Evolutionary conservation across 139 green algal genomes (phyloP), one percentile per base, ranked within the genome.

Genomic region (Chlorella sp.): DNA sequence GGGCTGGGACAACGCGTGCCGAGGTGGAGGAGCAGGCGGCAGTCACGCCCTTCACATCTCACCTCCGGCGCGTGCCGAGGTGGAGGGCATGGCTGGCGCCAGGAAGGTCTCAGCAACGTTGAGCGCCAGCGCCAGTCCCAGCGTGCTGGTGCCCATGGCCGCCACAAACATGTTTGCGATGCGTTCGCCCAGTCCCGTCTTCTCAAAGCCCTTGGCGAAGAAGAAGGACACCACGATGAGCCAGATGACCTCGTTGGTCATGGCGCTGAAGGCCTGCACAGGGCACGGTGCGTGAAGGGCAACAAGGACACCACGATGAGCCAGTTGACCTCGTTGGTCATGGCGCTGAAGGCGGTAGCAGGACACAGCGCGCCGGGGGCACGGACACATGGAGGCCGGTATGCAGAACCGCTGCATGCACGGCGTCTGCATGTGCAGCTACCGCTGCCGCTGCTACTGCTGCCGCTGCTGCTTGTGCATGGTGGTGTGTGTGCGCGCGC

Each of bases 201-300:
- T 94, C 85, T 97, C 87, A 87, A 97, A 95, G 30, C 92, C 92
- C 88, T 89, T 92, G 10, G 95, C 95, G 74, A 99, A 98, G 86
- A 99, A 99, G 86, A 98, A 99, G 35, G 93, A 96, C 23, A 97
- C 93, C 5, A 99, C 95, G 77, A 99, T 99, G 32, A 99, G 90
- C 96, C 96, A 99, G 83, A 99, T 98, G 63, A 99, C 95, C 68
- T 99, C 92, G 70, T 95, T 97, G 71, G 83, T 94, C 73, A 97
- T 96, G 27, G 95, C 93, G 5, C 79, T 74, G 62, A 99, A 97
- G 2, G 91, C 92, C 35, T 88, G 33, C 23, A 35, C 22, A 20
- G 42, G 42, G 42, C 42, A 55, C n/a, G n/a, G n/a, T n/a, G n/a
- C n/a, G n/a, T n/a, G n/a, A n/a, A n/a, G n/a, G n/a, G n/a, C n/a